phyloP scores from a whole-genome alignment of 345 rosid genomes.

The Reutealis trisperma region DNA sequence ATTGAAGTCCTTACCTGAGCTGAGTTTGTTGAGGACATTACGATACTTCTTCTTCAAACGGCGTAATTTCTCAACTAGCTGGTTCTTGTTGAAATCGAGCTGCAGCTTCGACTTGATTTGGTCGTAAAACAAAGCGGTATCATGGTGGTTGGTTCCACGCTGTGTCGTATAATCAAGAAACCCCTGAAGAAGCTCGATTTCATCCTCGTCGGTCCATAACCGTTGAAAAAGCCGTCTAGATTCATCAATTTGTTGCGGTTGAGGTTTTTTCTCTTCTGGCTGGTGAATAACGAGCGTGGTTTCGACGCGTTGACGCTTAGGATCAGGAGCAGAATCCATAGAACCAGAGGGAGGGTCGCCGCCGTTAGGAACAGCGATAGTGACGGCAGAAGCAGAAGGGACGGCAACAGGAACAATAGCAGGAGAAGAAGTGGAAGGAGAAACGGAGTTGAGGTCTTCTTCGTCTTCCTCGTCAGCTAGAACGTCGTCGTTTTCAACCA shows the following conservation, averaged over 20 bases:
- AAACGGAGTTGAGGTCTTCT: conserved; percentile 50
- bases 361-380: conserved; percentile 19
- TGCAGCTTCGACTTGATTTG: conserved; percentile 93
- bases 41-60: conserved; percentile 91
- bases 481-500: conserved; percentile 41
- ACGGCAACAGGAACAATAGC: conserved; percentile 45
- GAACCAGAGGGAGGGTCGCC: conserved; percentile 28
- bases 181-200: conserved; percentile 95
- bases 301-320: conserved; percentile 52
- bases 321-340: conserved; percentile 32
- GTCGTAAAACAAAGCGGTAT: conserved; percentile 87
- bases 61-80: conserved; percentile 92
- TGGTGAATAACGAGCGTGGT: not conserved
- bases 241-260: conserved; percentile 50
- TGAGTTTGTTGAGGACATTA: conserved; percentile 66
- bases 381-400: not conserved
- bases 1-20: conserved; percentile 80
- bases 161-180: conserved; percentile 73
- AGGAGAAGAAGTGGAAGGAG: conserved; percentile 35
- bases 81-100: conserved; percentile 96
- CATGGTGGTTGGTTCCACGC: conserved; percentile 64
- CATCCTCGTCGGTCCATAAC: conserved; percentile 98
- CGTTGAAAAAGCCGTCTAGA: conserved; percentile 84
- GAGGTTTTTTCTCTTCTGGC: conserved; percentile 35
- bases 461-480: conserved; percentile 47